Evolutionary conservation across 2,329 filamentous ascomycete genomes (phyloP), one percentile per base, ranked within the genome.

Genomic region (Colletotrichum sansevieriae): DNA sequence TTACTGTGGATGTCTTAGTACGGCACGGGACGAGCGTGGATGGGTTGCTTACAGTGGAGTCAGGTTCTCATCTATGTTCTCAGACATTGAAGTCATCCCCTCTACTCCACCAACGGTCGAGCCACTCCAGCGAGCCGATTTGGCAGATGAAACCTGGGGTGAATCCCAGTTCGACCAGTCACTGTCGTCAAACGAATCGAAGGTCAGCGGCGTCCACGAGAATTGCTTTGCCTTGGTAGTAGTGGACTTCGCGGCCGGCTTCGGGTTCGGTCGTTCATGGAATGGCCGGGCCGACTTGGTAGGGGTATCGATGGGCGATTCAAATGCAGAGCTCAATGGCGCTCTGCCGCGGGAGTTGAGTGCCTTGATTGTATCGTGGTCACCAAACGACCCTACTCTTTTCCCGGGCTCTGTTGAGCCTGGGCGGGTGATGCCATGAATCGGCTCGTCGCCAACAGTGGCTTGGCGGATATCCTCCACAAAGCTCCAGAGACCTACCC

Each of bases 381-480:
- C 79, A 39, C 75, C 77, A 43, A 60, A 66, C 52, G 57, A 65
- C 37, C 64, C 61, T 22, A 66, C 62, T 6, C 54, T 71, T 33
- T 68, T 60, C 15, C 56, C 61, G 13, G 51, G 44, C 22, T 71
- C 69, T 3, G 63, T 62, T 12, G 60, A 61, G 44, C 56, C 62
- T 9, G 57, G 54, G n/a, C 64, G 64, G 72, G 37, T 62, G 41
- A 71, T 77, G 13, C 89, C 90, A 69, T 85, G 89, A 71, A 94
- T 88, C 15, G 90, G 93, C 81, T 99, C 96, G 63, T 99, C 96
- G 25, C 96, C 96, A 7, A 99, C 94, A 0, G 96, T 97, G 13
- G 95, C 97, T 80, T 98, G 96, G 72, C 95, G 88, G 55, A 99
- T 89, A 76, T 99, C 96, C 78, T 98, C 96, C 68, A 97, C 90